These are phyloP conservation scores for Colletotrichum siamense DNA, from an alignment of 2,329 filamentous ascomycete species.

Conservation along the genomic window DNA sequence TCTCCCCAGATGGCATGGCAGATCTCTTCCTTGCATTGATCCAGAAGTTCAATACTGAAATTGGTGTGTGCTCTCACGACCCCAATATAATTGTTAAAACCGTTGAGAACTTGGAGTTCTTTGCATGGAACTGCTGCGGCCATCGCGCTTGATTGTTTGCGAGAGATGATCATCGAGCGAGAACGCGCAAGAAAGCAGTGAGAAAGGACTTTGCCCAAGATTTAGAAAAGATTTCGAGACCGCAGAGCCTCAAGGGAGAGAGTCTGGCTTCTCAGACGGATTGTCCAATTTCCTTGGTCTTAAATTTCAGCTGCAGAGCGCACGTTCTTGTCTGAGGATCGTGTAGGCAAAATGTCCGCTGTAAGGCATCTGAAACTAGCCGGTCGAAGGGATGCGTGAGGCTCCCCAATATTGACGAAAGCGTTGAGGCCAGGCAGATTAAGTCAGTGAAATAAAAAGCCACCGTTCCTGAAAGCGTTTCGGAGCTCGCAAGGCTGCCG, in stretches of 20 bases:
- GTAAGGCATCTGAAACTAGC: no score
- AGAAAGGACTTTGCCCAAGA: background rate
- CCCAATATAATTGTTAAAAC: background rate
- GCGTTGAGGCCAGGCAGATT: accelerated
- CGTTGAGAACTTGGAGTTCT: background rate
- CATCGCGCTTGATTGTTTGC: background rate
- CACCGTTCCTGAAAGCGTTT: background rate
- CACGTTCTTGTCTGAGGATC: no score
- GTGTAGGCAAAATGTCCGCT: no score
- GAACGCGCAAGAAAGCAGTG: accelerated
- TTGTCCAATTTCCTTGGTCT: no score
- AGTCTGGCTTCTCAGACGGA: no score
- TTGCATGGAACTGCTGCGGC: background rate
- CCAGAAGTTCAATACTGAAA: background rate
- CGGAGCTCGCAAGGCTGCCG: background rate
- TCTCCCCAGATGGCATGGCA: background rate
- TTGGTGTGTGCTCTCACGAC: background rate
- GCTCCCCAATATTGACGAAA: background rate
- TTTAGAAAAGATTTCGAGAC: no score
- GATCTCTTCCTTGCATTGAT: background rate
- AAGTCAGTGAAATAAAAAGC: background rate
- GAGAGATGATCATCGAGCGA: no score
- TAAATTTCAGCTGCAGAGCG: no score
- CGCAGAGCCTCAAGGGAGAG: no score
- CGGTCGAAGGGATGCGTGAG: accelerated